Conservation (phyloP, 345 rosid genomes). For the Populus alba region DNA sequence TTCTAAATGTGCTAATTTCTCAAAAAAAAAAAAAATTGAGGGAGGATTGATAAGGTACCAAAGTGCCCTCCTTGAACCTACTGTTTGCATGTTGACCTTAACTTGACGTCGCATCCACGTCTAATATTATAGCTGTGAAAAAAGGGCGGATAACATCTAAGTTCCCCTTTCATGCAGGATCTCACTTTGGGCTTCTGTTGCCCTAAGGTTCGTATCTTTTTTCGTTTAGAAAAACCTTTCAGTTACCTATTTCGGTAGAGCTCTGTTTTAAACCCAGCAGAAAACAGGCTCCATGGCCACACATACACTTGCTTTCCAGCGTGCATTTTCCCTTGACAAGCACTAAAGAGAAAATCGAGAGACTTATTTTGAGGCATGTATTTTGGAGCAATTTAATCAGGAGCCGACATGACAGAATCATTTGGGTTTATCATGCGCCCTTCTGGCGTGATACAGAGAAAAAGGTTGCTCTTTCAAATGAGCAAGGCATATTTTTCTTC, state of each 20-base stretch:
- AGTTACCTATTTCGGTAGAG: no score
- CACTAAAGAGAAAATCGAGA: neutral
- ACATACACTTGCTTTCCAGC: no score
- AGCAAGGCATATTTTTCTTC: neutral
- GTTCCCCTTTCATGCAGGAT: neutral
- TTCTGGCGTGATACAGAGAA: neutral
- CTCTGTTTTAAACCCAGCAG: no score
- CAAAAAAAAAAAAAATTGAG: no score
- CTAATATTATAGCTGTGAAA: neutral
- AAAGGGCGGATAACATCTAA: neutral
- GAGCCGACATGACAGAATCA: neutral
- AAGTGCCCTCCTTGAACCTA: neutral
- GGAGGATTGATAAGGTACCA: no score
- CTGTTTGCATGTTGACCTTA: neutral
- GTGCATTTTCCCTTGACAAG: neutral
- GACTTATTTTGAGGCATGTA: neutral
- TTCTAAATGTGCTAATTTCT: no score
- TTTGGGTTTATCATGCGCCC: neutral
- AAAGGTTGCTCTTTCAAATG: neutral
- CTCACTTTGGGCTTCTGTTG: slow-evolving; percentile 10
- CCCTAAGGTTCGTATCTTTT: neutral
- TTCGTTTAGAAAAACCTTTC: no score
- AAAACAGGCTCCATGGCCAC: no score
- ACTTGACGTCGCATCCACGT: slow-evolving; percentile 13
- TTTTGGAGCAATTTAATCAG: neutral